Evolutionary conservation across 164 flowering plant genomes (phyloP), one percentile per base, ranked within the genome.

Genomic region (Chloranthus sessilifolius): DNA sequence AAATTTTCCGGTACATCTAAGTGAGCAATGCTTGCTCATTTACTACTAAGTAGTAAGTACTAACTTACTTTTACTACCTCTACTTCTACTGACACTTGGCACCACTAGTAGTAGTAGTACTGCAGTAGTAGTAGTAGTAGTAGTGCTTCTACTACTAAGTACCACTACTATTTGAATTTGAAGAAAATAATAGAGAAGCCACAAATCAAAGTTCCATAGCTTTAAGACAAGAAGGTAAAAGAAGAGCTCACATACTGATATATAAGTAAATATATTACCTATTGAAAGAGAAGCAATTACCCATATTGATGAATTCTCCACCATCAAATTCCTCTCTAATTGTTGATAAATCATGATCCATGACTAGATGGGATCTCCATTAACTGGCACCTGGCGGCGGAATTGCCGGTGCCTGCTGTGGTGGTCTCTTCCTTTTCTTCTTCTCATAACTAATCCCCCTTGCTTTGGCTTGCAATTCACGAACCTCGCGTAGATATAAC

Each of bases 371-470:
- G 26, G 9, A n/a, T 28, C 7, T 39, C 21, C 4, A 25, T 31
- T 40, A 27, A 24, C 19, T 44, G 46, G 62, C 45, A 22, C 43
- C 42, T 1, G 67, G 34, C 3, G 64, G 56, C 9, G 72, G 66
- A 20, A 68, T 55, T 41, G 54, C 53, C 36, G 12, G 8, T 33
- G 7, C 36, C 36, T 33, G 36, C 12, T 33, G 67, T 23, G 28
- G 64, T 1, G 79, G 81, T 7, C 85, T 70, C 68, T 81, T 83
- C 29, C 91, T 56, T 62, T 78, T 80, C 74, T 83, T 83, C 72
- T 83, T 83, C 76, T 81, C 91, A 47, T 81, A 81, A 63, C 87
- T 79, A 14, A 83, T 75, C 20, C 91, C 91, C 25, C 91, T 64
- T 0, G 91, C 87, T 56, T 83, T 83, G 1, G 87, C 74, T 70